Percentiles rank a stretch among this genome's conserved stretches.
phyloP scores from a whole-genome alignment of 352 stramenopile species.

The Phytophthora syringae region DNA sequence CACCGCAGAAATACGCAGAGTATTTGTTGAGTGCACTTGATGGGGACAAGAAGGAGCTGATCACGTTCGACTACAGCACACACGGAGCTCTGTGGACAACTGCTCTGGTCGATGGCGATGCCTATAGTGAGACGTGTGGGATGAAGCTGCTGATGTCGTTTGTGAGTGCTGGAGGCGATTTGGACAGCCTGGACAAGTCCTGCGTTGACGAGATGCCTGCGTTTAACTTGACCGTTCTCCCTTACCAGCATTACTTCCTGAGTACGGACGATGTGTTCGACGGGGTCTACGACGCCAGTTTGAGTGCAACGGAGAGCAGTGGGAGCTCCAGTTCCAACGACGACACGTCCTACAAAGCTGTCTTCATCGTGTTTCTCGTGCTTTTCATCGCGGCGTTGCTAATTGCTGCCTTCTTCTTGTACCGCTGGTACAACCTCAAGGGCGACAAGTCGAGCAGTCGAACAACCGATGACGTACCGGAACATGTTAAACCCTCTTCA shows the following conservation, averaged over 20 bases:
- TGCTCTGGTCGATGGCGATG: conserved; percentile 26
- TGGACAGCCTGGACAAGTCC: conserved; percentile 41
- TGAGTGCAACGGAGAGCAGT: conserved; percentile 5
- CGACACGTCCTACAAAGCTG: conserved; percentile 40
- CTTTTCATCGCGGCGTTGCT: conserved; percentile 43
- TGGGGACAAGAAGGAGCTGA: conserved; percentile 44
- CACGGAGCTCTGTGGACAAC: conserved; percentile 46
- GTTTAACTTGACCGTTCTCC: conserved; percentile 30
- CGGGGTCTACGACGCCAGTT: conserved; percentile 29
- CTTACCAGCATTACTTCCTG: conserved; percentile 23
- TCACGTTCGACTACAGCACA: conserved; percentile 53
- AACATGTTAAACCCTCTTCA: conserved; percentile 4
- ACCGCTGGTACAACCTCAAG: conserved; percentile 26
- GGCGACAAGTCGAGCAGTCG: conserved; percentile 15
- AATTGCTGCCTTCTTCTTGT: conserved; percentile 25
- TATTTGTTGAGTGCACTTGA: conserved; percentile 39
- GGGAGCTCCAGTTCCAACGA: conserved; percentile 9
- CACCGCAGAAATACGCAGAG: conserved; percentile 56
- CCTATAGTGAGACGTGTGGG: conserved; percentile 38
- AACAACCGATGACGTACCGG: conserved; percentile 1
- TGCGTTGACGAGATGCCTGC: conserved; percentile 39
- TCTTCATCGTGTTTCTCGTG: conserved; percentile 51
- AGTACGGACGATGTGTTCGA: conserved; percentile 46
- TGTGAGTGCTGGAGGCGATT: conserved; percentile 38
- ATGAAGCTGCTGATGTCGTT: conserved; percentile 52